phyloP scores from a whole-genome alignment of 1,139 yeast genomes.

The Candida albicans region DNA sequence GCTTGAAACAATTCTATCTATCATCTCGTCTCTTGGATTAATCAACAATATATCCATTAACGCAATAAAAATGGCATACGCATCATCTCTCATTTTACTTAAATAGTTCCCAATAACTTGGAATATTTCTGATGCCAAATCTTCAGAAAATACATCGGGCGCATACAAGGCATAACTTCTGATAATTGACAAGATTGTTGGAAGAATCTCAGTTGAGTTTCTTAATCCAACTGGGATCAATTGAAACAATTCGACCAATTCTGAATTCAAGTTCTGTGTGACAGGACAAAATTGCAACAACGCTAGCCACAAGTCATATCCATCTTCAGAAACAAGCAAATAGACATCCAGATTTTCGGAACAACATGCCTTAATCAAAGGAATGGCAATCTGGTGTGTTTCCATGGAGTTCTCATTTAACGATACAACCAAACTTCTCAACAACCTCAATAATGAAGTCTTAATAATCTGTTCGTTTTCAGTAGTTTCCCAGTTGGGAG shows the following conservation, averaged over 20 bases:
- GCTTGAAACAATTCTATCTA: slow-evolving; percentile 43
- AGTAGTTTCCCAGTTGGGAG: slow-evolving; percentile 70
- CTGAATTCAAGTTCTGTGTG: slow-evolving; percentile 15
- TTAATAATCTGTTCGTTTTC: slow-evolving; percentile 67
- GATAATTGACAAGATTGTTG: slow-evolving; percentile 63
- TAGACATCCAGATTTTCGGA: slow-evolving; percentile 56
- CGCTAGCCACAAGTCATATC: slow-evolving; percentile 79
- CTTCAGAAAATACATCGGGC: slow-evolving; percentile 45
- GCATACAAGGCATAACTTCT: slow-evolving; percentile 70
- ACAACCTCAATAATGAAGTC: slow-evolving; percentile 67
- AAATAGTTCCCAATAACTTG: slow-evolving; percentile 56
- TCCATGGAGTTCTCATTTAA: slow-evolving; percentile 58
- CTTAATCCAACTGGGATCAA: slow-evolving; percentile 50
- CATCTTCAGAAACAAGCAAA: slow-evolving; percentile 78
- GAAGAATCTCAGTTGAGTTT: slow-evolving; percentile 75
- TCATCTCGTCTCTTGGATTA: slow-evolving; percentile 24
- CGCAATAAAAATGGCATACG: slow-evolving; percentile 57
- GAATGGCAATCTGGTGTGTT: slow-evolving; percentile 65
- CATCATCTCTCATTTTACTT: slow-evolving; percentile 67
- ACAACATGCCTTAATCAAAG: slow-evolving; percentile 68
- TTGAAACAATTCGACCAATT: slow-evolving; percentile 47
- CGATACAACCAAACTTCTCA: slow-evolving; percentile 65
- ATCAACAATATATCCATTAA: slow-evolving; percentile 57
- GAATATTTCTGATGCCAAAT: slow-evolving; percentile 43
- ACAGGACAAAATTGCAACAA: slow-evolving; percentile 58